phyloP scores from a whole-genome alignment of 2,329 filamentous ascomycete species.

The Fusarium keratoplasticum region DNA sequence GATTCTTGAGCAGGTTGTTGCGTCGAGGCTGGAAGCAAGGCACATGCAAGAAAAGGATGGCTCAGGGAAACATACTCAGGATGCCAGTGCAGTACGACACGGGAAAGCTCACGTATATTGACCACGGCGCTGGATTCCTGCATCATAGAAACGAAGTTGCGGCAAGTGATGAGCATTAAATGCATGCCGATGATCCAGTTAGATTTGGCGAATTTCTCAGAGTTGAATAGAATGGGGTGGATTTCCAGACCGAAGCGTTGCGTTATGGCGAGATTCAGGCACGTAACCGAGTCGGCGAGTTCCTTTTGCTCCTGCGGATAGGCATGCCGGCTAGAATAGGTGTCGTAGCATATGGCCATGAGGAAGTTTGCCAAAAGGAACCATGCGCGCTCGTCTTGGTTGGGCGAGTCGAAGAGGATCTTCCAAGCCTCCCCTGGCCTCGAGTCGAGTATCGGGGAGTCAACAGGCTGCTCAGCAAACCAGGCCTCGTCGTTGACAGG shows the following conservation, averaged over 20 bases:
- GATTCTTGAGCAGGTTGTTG: too few species aligned
- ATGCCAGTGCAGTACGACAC: neutral
- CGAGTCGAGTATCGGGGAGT: neutral
- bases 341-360: neutral
- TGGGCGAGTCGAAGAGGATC: neutral
- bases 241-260: neutral
- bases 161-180: neutral
- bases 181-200: constrained; percentile 11
- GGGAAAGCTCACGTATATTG: neutral
- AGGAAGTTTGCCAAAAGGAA: constrained; percentile 3
- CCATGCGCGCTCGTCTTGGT: constrained; percentile 8
- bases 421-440: constrained; percentile 8
- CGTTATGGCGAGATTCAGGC: neutral
- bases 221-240: neutral
- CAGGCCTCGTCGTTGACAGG: neutral
- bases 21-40: neutral
- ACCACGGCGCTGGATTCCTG: neutral
- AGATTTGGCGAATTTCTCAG: neutral
- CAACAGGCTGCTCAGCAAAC: neutral
- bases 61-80: neutral
- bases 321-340: neutral
- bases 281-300: neutral
- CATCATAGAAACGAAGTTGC: neutral
- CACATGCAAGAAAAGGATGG: constrained; percentile 4
- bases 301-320: neutral